Evolutionary conservation across 73 alveolate genomes (phyloP).

Genomic region (Uronychia binucleata): DNA sequence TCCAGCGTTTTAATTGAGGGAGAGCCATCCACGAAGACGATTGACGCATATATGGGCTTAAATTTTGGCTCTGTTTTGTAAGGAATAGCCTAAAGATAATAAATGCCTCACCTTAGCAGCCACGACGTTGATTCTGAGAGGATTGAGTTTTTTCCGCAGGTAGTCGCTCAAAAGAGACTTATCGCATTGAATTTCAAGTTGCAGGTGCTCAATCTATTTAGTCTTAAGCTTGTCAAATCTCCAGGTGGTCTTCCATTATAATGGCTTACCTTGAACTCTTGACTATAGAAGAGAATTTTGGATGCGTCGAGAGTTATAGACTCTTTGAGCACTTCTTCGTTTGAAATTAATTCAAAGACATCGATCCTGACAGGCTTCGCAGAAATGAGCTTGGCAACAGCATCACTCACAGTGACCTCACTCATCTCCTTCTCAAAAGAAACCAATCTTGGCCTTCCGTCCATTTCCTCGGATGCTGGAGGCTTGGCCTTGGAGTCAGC

Average conservation of each 20-base stretch:
- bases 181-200: conserved; percentile 23
- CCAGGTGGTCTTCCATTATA: conserved; percentile 17
- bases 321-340: conserved; percentile 41
- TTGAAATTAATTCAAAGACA: conserved; percentile 37
- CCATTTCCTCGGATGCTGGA: conserved; percentile 48
- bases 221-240: conserved; percentile 55
- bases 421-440: conserved; percentile 36
- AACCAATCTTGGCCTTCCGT: conserved; percentile 43
- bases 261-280: background rate
- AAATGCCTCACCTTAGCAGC: conserved; percentile 43
- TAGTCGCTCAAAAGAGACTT: conserved; percentile 41
- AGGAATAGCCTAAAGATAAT: conserved; percentile 72
- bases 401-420: conserved; percentile 38
- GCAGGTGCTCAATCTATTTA: conserved; percentile 24
- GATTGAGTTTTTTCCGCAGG: conserved; percentile 64
- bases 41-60: conserved; percentile 53
- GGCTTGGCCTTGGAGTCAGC: conserved; percentile 34
- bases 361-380: conserved; percentile 36
- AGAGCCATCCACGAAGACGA: conserved; percentile 45
- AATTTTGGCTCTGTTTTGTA: conserved; percentile 58
- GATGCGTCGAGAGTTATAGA: conserved; percentile 43
- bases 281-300: conserved; percentile 30
- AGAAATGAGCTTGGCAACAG: conserved; percentile 48
- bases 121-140: conserved; percentile 41
- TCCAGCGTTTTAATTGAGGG: conserved; percentile 29